These are phyloP conservation scores for Talaromyces sp. DNA, from an alignment of 2,329 filamentous ascomycete species.

Conservation along the genomic window DNA sequence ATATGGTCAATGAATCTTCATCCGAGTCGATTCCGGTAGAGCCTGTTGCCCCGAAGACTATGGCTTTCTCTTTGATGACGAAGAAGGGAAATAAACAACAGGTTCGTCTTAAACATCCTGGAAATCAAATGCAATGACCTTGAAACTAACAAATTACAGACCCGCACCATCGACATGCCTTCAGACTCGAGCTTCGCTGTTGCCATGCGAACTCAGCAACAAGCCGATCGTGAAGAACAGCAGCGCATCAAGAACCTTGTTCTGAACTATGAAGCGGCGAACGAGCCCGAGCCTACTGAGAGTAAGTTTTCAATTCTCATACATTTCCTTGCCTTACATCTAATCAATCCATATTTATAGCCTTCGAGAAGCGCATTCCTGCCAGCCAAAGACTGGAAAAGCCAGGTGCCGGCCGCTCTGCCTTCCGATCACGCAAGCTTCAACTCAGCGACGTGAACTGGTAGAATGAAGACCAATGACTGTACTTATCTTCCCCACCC, in stretches of 20 bases:
- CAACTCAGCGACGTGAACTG: slow-evolving; percentile 98
- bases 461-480: slow-evolving; percentile 57
- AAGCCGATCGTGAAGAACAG: slow-evolving; percentile 93
- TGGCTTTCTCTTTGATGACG: slow-evolving; percentile 95
- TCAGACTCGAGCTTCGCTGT: slow-evolving; percentile 93
- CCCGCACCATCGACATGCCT: slow-evolving; percentile 80
- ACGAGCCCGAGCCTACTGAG: slow-evolving; percentile 75
- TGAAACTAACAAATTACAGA: slow-evolving; percentile 55
- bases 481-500: not conserved
- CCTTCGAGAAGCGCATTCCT: slow-evolving; percentile 46
- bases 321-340: not conserved
- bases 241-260: slow-evolving; percentile 98
- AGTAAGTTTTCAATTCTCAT: slow-evolving; percentile 58
- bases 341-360: slow-evolving; percentile 19
- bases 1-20: slow-evolving; percentile 50
- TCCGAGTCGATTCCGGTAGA: slow-evolving; percentile 28
- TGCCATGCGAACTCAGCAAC: slow-evolving; percentile 93
- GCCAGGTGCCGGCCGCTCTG: slow-evolving; percentile 65
- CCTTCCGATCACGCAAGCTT: slow-evolving; percentile 83
- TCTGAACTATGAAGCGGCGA: slow-evolving; percentile 90
- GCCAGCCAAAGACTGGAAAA: slow-evolving; percentile 55
- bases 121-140: not conserved
- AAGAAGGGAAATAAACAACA: slow-evolving; percentile 96
- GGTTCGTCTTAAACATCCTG: slow-evolving; percentile 53
- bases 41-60: slow-evolving; percentile 60